phyloP scores from a whole-genome alignment of 23 red algal genomes.

The Pyropia haitanensis region DNA sequence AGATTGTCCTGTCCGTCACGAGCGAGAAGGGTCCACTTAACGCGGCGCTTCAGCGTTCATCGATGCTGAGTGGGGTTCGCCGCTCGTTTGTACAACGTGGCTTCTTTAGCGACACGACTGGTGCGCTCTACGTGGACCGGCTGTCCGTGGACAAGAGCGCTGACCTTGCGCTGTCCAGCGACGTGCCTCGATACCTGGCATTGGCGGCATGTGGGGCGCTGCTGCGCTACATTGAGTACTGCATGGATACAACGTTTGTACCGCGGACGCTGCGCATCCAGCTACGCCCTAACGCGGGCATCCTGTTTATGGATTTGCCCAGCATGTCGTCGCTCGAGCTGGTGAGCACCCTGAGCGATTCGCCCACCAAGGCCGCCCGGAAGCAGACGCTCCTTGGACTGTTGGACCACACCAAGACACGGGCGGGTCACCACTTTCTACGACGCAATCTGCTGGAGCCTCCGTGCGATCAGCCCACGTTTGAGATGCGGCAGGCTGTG shows the following conservation, averaged over 20 bases:
- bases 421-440: slow-evolving; percentile 50
- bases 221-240: slow-evolving; percentile 72
- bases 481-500: slow-evolving; percentile 58
- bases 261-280: slow-evolving; percentile 39
- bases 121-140: slow-evolving; percentile 37
- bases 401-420: slow-evolving; percentile 61
- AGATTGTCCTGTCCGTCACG: slow-evolving; percentile 49
- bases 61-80: not conserved
- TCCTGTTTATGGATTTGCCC: slow-evolving; percentile 66
- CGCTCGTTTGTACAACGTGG: slow-evolving; percentile 18
- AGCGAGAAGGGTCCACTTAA: slow-evolving; percentile 23
- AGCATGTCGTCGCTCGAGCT: slow-evolving; percentile 63
- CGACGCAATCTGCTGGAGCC: slow-evolving; percentile 80
- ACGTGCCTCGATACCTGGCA: slow-evolving; percentile 56
- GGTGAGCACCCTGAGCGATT: slow-evolving; percentile 22
- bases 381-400: slow-evolving; percentile 28
- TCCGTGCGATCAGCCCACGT: slow-evolving; percentile 36
- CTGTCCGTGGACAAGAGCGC: slow-evolving; percentile 34
- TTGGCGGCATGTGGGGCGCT: slow-evolving; percentile 61
- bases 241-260: slow-evolving; percentile 31
- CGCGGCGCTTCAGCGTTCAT: slow-evolving; percentile 11
- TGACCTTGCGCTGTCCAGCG: slow-evolving; percentile 15
- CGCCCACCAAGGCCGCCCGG: not conserved
- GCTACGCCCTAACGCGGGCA: slow-evolving; percentile 62
- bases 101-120: slow-evolving; percentile 75